Percentiles rank a stretch among this genome's conserved stretches.
Evolutionary conservation across 495 filamentous ascomycete species (phyloP).

Genomic region (Aspergillus conjunctus): DNA sequence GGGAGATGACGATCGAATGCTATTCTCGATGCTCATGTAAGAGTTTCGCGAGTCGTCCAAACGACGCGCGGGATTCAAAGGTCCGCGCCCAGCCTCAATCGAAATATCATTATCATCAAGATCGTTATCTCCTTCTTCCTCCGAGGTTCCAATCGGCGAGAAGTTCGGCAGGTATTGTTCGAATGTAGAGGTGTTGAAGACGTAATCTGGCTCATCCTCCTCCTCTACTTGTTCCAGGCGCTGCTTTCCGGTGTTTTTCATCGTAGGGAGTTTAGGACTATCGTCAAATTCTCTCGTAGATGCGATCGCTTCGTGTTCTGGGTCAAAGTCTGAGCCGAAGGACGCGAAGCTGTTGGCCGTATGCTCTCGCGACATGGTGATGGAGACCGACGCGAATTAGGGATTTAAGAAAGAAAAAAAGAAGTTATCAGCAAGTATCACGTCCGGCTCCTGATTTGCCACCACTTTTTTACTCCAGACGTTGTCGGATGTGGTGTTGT

Average conservation of each 20-base stretch:
- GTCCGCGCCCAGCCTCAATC: slow-evolving; percentile 49
- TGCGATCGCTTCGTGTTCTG: slow-evolving; percentile 53
- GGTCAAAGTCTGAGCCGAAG: slow-evolving; percentile 52
- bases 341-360: slow-evolving; percentile 36
- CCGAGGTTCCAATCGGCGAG: slow-evolving; percentile 45
- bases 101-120: slow-evolving; percentile 38
- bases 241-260: slow-evolving; percentile 33
- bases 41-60: slow-evolving; percentile 49
- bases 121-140: slow-evolving; percentile 41
- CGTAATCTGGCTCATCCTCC: slow-evolving; percentile 49
- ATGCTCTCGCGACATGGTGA: slow-evolving; percentile 40
- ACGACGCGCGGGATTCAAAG: slow-evolving; percentile 36
- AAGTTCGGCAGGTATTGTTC: slow-evolving; percentile 66
- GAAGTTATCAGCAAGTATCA: background rate
- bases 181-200: slow-evolving; percentile 64
- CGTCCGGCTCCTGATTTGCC: background rate
- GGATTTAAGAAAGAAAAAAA: background rate
- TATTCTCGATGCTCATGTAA: slow-evolving; percentile 51
- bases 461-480: background rate
- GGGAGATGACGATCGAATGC: slow-evolving; percentile 50
- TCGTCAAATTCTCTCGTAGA: slow-evolving; percentile 52
- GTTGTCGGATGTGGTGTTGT: background rate
- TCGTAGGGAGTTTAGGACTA: slow-evolving; percentile 42
- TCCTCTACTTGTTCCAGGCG: slow-evolving; percentile 19
- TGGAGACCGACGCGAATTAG: slow-evolving; percentile 13